phyloP scores from a whole-genome alignment of 768 basidiomycete genomes.

The Filobasidium wieringae region DNA sequence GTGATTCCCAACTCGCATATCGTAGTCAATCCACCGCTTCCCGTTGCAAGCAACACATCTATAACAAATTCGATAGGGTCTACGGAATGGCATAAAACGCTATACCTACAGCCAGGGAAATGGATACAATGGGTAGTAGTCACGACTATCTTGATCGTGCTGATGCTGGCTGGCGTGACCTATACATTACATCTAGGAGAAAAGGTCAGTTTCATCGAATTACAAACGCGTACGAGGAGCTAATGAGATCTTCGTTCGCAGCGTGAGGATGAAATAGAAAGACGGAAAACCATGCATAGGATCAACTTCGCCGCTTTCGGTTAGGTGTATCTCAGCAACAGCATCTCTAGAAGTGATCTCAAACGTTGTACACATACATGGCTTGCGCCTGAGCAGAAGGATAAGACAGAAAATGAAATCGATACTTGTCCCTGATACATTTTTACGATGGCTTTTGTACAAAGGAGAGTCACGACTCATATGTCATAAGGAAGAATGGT shows the following conservation, averaged over 20 bases:
- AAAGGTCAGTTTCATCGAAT: slow-evolving; percentile 51
- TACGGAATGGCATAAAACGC: slow-evolving; percentile 66
- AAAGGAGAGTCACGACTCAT: too few relatives aligned
- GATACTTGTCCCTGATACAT: too few relatives aligned
- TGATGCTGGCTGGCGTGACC: slow-evolving; percentile 66
- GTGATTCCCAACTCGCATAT: slow-evolving; percentile 95
- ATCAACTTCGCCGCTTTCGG: slow-evolving; percentile 89
- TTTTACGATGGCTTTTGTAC: too few relatives aligned
- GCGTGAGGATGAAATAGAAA: slow-evolving; percentile 88
- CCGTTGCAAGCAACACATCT: slow-evolving; percentile 44
- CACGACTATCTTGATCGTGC: slow-evolving; percentile 62
- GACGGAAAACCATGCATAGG: slow-evolving; percentile 76
- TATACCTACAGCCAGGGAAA: slow-evolving; percentile 85
- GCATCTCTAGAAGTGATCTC: too few relatives aligned
- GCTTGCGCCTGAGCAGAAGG: too few relatives aligned
- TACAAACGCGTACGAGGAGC: too few relatives aligned
- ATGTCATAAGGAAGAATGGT: too few relatives aligned
- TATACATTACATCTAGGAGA: slow-evolving; percentile 80
- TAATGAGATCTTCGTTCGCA: slow-evolving; percentile 31
- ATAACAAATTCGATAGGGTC: slow-evolving; percentile 11
- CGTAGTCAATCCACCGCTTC: slow-evolving; percentile 69
- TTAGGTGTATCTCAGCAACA: too few relatives aligned
- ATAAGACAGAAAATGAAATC: too few relatives aligned
- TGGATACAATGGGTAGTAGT: slow-evolving; percentile 98
- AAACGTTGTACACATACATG: too few relatives aligned